Evolutionary conservation across 139 green algal species (phyloP), one percentile per base, ranked within the genome.

Genomic region (Closterium sp.): DNA sequence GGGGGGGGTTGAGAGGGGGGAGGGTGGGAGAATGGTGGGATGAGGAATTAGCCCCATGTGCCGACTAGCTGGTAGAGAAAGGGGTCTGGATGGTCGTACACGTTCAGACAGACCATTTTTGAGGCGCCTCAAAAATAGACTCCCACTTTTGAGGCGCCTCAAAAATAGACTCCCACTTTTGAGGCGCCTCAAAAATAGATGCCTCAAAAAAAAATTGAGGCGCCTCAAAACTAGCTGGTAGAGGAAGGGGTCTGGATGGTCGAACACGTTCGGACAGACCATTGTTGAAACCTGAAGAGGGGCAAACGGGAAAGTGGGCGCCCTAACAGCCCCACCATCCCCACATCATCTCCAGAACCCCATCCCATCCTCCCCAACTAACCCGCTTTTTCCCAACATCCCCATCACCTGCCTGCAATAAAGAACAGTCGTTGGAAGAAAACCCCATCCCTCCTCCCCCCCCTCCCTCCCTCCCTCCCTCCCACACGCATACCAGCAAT

Each of bases 401-500:
- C 55, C 55, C 55, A 76, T n/a, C n/a, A n/a, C n/a, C n/a, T n/a
- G n/a, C n/a, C n/a, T n/a, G n/a, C n/a, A n/a, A n/a, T n/a, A n/a
- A n/a, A n/a, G n/a, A n/a, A n/a, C n/a, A n/a, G n/a, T n/a, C n/a
- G n/a, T n/a, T n/a, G n/a, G n/a, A n/a, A n/a, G n/a, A n/a, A n/a
- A n/a, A n/a, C n/a, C n/a, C 55, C 55, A 76, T 76, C 55, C 55
- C 55, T 66, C 38, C 38, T 66, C 38, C 12, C 38, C 38, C 25
- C 55, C 55, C 23, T 28, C 55, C 23, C 25, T 16, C 55, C 55
- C 0, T 6, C 10, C 55, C 0, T 76, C 83, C 83, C n/a, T 34
- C 83, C 83, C 83, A 86, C 0, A 86, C 25, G 83, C 83, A 34
- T 33, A 91, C 88, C 88, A n/a, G 88, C 36, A 33, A 91, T 31